These are phyloP conservation scores for Scheffersomyces segobiensis DNA, from an alignment of 1,139 yeast genomes.

Conservation along the genomic window DNA sequence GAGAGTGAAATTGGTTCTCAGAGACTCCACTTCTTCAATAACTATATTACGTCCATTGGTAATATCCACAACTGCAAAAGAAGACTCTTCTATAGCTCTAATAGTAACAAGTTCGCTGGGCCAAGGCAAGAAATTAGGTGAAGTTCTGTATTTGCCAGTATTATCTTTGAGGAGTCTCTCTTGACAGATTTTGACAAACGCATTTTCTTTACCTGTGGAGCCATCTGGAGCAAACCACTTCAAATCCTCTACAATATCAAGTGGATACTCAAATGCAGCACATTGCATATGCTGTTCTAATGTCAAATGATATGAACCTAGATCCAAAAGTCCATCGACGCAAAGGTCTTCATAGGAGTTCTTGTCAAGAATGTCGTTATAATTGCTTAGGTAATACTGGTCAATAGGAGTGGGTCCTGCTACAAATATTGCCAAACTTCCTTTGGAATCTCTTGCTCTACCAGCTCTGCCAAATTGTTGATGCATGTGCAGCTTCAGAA, in stretches of 20 bases:
- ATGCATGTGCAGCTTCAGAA: constrained; percentile 79
- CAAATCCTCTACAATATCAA: constrained; percentile 51
- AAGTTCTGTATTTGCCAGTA: constrained; percentile 58
- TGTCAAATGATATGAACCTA: constrained; percentile 39
- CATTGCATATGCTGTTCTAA: constrained; percentile 87
- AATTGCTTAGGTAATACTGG: constrained; percentile 75
- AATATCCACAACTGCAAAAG: constrained; percentile 83
- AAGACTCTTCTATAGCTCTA: constrained; percentile 79
- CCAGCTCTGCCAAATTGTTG: constrained; percentile 99
- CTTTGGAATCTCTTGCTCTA: constrained; percentile 67
- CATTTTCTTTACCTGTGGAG: constrained; percentile 16
- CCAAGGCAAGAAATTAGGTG: constrained; percentile 71
- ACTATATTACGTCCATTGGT: constrained; percentile 73
- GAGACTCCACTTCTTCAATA: constrained; percentile 88
- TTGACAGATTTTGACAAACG: constrained; percentile 38
- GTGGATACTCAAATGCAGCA: constrained; percentile 85
- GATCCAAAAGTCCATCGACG: constrained; percentile 38
- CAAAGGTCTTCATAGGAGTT: constrained; percentile 43
- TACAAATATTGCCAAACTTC: constrained; percentile 71
- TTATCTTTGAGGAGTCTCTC: constrained; percentile 48
- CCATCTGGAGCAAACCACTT: constrained; percentile 50
- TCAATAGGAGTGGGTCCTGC: constrained; percentile 87
- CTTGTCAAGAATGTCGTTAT: constrained; percentile 58
- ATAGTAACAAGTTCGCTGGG: constrained; percentile 74
- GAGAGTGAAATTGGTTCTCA: constrained; percentile 83